Evolutionary conservation across 2,329 filamentous ascomycete genomes (phyloP).

Genomic region (Thermothelomyces thermophilus): DNA sequence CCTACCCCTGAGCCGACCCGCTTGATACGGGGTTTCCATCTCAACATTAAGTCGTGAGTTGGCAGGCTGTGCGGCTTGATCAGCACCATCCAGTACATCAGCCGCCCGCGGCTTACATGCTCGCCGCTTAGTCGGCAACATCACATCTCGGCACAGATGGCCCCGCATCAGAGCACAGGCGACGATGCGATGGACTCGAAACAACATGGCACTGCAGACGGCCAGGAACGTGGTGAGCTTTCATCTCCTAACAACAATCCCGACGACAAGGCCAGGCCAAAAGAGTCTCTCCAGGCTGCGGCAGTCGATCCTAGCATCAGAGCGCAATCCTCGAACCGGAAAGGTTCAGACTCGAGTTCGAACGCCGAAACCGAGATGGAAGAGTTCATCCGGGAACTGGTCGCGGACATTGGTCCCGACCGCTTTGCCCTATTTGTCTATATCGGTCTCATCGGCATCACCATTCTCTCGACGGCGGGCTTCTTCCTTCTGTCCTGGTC

Average conservation of each 20-base stretch:
- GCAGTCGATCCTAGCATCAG: too few relatives aligned
- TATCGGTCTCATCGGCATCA: constrained; percentile 2
- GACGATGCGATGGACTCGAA: neutral
- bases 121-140: constrained; percentile 6
- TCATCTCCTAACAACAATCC: neutral
- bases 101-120: neutral
- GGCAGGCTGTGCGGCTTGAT: too few relatives aligned
- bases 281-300: neutral
- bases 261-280: constrained; percentile 11
- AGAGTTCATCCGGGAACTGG: neutral
- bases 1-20: neutral
- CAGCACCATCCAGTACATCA: neutral
- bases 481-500: constrained; percentile 15
- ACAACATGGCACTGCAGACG: neutral
- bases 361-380: constrained; percentile 1
- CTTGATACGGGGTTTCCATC: neutral
- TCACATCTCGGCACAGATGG: neutral
- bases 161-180: neutral
- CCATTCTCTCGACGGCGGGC: neutral
- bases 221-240: neutral
- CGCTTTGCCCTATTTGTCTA: constrained; percentile 12
- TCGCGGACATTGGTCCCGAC: constrained; percentile 12
- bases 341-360: neutral
- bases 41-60: neutral
- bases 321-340: neutral